Percentiles rank a stretch among this genome's conserved stretches.
Conservation (phyloP, 495 filamentous ascomycete species). For the Hyphodiscus hymeniophilus region DNA sequence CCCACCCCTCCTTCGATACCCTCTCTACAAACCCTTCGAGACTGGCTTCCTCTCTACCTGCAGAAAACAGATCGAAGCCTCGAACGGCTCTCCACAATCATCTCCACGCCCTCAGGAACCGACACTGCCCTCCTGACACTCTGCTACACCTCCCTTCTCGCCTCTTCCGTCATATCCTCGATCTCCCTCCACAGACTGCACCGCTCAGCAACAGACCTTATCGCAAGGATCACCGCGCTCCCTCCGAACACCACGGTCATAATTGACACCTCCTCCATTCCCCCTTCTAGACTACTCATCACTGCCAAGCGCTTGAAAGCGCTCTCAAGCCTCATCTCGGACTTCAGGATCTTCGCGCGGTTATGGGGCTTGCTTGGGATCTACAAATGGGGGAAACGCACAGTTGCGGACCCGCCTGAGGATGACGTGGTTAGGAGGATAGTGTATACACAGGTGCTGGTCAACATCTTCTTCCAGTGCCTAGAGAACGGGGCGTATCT, state of each 20-base stretch:
- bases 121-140: slow-evolving; percentile 54
- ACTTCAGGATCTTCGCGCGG: slow-evolving; percentile 64
- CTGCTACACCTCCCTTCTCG: slow-evolving; percentile 55
- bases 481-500: slow-evolving; percentile 84
- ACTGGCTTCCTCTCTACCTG: slow-evolving; percentile 26
- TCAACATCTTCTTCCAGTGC: slow-evolving; percentile 60
- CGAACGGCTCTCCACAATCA: slow-evolving; percentile 44
- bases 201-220: slow-evolving; percentile 2
- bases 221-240: slow-evolving; percentile 15
- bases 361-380: slow-evolving; percentile 74
- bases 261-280: slow-evolving; percentile 25
- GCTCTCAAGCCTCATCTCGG: slow-evolving; percentile 46
- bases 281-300: slow-evolving; percentile 27
- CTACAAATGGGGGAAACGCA: slow-evolving; percentile 59
- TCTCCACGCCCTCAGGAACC: slow-evolving; percentile 50
- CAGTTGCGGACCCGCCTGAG: slow-evolving; percentile 40
- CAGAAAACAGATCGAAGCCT: slow-evolving; percentile 37
- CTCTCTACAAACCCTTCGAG: slow-evolving; percentile 12
- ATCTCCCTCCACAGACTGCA: slow-evolving; percentile 15
- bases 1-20: slow-evolving; percentile 5
- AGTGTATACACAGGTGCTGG: slow-evolving; percentile 57
- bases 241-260: slow-evolving; percentile 19
- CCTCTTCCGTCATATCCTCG: slow-evolving; percentile 29
- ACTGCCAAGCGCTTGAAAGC: slow-evolving; percentile 37
- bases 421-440: slow-evolving; percentile 27